Evolutionary conservation across 2,329 filamentous ascomycete species (phyloP).

Genomic region (Cadophora sp.): DNA sequence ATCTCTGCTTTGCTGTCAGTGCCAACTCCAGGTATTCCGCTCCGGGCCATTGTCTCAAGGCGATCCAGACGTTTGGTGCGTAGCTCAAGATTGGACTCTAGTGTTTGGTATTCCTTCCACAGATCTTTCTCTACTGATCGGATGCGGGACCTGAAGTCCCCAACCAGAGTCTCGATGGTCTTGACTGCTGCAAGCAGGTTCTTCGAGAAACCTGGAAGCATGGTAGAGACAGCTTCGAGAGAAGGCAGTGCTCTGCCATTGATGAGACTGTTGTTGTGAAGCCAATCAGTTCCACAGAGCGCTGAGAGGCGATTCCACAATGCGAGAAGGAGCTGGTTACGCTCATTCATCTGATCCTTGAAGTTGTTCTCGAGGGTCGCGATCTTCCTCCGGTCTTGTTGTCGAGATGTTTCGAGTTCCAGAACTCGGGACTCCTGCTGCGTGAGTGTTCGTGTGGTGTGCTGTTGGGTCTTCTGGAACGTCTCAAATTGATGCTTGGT

Average conservation of each 20-base stretch:
- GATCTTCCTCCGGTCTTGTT: conserved; percentile 79
- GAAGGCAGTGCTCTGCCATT: conserved; percentile 84
- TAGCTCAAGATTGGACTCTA: conserved; percentile 81
- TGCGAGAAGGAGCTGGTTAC: conserved; percentile 86
- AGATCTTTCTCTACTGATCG: conserved; percentile 87
- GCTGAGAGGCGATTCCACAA: conserved; percentile 88
- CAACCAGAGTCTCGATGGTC: conserved; percentile 81
- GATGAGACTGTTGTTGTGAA: conserved; percentile 85
- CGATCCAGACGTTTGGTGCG: conserved; percentile 87
- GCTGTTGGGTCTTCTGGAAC: conserved; percentile 84
- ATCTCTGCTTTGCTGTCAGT: conserved; percentile 54
- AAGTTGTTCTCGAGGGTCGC: conserved; percentile 76
- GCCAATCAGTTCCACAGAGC: conserved; percentile 91
- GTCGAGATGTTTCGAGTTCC: conserved; percentile 83
- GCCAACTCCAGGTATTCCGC: conserved; percentile 55
- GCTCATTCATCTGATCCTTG: conserved; percentile 86
- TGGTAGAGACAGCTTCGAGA: conserved; percentile 83
- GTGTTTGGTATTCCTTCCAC: conserved; percentile 86
- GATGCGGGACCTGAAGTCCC: conserved; percentile 79
- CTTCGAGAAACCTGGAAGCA: conserved; percentile 86
- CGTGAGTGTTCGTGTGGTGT: conserved; percentile 83
- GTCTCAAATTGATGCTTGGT: conserved; percentile 90
- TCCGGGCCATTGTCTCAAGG: conserved; percentile 80
- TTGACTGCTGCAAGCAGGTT: conserved; percentile 89
- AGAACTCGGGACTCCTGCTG: conserved; percentile 84